Percentiles rank a stretch among this genome's conserved stretches.
Conservation (phyloP, 140 eudicot species). For the Oenanthe javanica region DNA sequence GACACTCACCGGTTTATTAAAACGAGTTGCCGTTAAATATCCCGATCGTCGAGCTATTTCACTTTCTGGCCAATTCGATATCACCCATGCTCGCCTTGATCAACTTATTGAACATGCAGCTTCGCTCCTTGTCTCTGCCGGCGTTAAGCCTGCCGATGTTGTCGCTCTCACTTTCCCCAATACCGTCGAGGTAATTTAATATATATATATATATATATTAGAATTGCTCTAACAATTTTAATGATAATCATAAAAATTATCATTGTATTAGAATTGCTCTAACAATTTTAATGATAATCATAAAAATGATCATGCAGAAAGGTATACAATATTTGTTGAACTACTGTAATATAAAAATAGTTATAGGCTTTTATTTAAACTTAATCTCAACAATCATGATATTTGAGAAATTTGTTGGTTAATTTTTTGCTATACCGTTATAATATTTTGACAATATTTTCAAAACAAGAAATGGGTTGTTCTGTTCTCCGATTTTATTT, state of each 20-base stretch:
- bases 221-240: too few species aligned
- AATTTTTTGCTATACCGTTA: too few species aligned
- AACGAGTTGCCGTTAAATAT: conserved; percentile 46
- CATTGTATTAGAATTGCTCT: too few species aligned
- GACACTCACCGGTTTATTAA: conserved; percentile 60
- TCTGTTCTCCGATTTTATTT: not conserved
- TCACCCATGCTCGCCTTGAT: conserved; percentile 54
- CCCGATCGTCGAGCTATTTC: conserved; percentile 74
- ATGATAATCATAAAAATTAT: too few species aligned
- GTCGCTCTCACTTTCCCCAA: conserved; percentile 95
- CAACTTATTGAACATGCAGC: conserved; percentile 57
- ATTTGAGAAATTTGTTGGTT: too few species aligned
- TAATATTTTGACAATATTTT: not conserved
- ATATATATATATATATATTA: not conserved
- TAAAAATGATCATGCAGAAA: too few species aligned
- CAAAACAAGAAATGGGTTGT: not conserved
- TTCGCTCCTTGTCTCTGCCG: conserved; percentile 55
- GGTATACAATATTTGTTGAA: not conserved
- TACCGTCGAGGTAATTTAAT: conserved; percentile 58
- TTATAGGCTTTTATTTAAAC: too few species aligned
- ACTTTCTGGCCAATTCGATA: conserved; percentile 65
- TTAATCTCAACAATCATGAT: too few species aligned
- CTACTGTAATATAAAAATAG: too few species aligned
- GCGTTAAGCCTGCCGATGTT: conserved; percentile 65
- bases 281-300: too few species aligned